Evolutionary conservation across 2,329 filamentous ascomycete species (phyloP).

Genomic region (Byssoonygena ceratinophila): DNA sequence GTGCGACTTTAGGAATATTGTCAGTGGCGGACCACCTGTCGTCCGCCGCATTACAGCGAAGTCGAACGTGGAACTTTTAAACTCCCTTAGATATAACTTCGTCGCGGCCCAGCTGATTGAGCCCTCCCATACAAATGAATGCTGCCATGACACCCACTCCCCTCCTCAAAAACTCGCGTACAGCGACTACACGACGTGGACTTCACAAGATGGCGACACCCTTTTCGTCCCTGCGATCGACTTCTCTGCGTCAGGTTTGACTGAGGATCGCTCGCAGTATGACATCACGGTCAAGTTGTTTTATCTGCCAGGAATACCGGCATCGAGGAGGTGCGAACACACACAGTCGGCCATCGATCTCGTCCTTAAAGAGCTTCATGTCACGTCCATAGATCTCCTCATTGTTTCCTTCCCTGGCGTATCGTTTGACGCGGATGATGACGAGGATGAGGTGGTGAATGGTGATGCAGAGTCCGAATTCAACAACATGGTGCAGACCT

Average conservation of each 20-base stretch:
- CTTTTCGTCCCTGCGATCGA: constrained; percentile 72
- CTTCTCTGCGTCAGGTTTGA: constrained; percentile 58
- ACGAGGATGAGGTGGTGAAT: constrained; percentile 55
- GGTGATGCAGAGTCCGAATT: constrained; percentile 43
- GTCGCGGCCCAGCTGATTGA: constrained; percentile 56
- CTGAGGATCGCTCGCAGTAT: constrained; percentile 74
- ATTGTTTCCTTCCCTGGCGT: constrained; percentile 90
- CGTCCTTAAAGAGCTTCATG: constrained; percentile 68
- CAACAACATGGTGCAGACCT: constrained; percentile 57
- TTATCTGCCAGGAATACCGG: constrained; percentile 64
- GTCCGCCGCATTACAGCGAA: constrained; percentile 70
- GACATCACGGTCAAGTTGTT: constrained; percentile 95
- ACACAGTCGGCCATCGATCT: constrained; percentile 67
- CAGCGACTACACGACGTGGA: constrained; percentile 51
- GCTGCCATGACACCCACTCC: constrained; percentile 15
- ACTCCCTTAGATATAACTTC: constrained; percentile 77
- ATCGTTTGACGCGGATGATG: constrained; percentile 85
- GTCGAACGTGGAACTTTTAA: constrained; percentile 87
- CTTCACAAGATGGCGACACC: constrained; percentile 44
- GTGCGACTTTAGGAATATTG: constrained; percentile 55
- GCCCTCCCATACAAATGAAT: constrained; percentile 25
- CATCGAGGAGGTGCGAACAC: constrained; percentile 55
- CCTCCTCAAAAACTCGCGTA: constrained; percentile 18
- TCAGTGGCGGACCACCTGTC: constrained; percentile 71
- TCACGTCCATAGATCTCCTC: constrained; percentile 68